Evolutionary conservation across 495 filamentous ascomycete species (phyloP), one percentile per base, ranked within the genome.

Genomic region (Clavariopsis aquatica): DNA sequence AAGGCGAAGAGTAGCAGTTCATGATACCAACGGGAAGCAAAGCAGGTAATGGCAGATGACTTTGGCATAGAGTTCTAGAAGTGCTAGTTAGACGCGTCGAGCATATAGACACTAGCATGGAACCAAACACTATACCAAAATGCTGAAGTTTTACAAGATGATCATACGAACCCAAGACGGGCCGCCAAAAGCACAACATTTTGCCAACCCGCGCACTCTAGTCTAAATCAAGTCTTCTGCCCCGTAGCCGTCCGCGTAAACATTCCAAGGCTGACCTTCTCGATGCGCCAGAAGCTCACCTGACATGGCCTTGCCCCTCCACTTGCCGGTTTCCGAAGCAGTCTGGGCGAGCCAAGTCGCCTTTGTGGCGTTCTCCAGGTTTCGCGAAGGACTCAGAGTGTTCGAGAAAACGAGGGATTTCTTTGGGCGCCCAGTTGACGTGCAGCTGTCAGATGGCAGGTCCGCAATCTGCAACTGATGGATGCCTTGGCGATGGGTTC

Each of bases 311-410:
- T 34, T 34, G 6, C 31, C 31, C 6, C 6, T 12, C 31, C 31
- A 34, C 12, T 5, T 12, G 12, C 5, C 31, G 31, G 5, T 34
- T 34, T 12, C 12, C 5, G 12, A 5, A 6, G 6, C 5, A 54
- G 52, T 24, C 12, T 34, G 12, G 31, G 12, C 5, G 31, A 34
- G 31, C 31, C 31, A 34, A 61, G 27, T 28, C 45, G 24, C 51
- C 52, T 28, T 52, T 52, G 45, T 19, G 26, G 47, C 51, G 49
- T 26, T 47, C 59, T 28, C 59, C 59, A 17, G 59, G 59, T 43
- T 62, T 62, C 34, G 27, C 23, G 20, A 29, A n/a, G n/a, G n/a
- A n/a, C n/a, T n/a, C n/a, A n/a, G n/a, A n/a, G 59, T 49, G 59
- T 29, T 62, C 59, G 24, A 62, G 59, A 41, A 62, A 34, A 38